A percentile compares a stretch with the other conserved stretches of the same genome.
Evolutionary conservation across 441 rosid genomes (phyloP).

Genomic region (Populus hybrid): DNA sequence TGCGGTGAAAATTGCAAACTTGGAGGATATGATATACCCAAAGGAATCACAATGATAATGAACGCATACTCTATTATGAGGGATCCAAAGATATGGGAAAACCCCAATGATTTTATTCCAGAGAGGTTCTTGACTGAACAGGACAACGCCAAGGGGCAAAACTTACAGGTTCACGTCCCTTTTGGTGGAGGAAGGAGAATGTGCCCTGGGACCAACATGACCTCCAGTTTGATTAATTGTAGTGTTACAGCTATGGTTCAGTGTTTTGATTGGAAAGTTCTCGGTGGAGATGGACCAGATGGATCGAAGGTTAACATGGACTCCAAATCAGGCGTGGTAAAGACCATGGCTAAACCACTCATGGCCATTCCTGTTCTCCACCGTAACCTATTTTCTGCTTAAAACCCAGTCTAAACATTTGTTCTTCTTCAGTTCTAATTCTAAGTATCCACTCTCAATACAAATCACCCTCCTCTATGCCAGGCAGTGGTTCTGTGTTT

Average conservation of each 20-base stretch:
- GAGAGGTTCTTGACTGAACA: constrained; percentile 33
- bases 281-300: background rate
- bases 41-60: constrained; percentile 20
- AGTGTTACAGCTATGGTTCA: constrained; percentile 10
- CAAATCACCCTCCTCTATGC: no score
- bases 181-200: constrained; percentile 37
- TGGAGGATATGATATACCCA: constrained; percentile 25
- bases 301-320: background rate
- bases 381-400: no score
- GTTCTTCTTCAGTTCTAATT: no score
- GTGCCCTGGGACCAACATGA: constrained; percentile 31
- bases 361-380: background rate
- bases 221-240: constrained; percentile 13
- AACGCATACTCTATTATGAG: constrained; percentile 35
- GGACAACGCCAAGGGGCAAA: no score
- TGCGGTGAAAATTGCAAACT: constrained; percentile 25
- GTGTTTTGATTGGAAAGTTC: constrained; percentile 10
- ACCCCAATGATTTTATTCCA: constrained; percentile 28
- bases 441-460: no score
- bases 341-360: background rate
- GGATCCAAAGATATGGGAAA: constrained; percentile 32
- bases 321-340: constrained; percentile 7
- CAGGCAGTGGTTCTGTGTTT: no score
- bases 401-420: no score
- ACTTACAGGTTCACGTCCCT: constrained; percentile 20